Conservation (phyloP, 805 yeast genomes). For the Kregervanrija delftensis region DNA sequence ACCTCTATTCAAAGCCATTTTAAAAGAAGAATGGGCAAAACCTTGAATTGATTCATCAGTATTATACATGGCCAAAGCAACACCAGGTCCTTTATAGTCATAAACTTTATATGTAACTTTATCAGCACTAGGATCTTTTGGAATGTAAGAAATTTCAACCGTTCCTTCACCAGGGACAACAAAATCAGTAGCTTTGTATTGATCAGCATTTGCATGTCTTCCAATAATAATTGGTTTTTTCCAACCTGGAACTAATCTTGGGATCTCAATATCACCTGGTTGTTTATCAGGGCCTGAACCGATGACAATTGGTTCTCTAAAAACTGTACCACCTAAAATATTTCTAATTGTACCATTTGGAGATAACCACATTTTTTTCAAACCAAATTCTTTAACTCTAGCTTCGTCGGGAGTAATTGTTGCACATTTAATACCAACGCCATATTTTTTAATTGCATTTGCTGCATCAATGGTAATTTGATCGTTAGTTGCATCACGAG, state of each 20-base stretch:
- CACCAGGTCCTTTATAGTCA: constrained; percentile 62
- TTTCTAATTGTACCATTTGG: constrained; percentile 84
- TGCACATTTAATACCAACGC: constrained; percentile 81
- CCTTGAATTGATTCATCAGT: constrained; percentile 72
- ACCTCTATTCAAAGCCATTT: constrained; percentile 58
- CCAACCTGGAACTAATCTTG: constrained; percentile 75
- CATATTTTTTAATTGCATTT: constrained; percentile 63
- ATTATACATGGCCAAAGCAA: constrained; percentile 78
- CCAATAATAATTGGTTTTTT: constrained; percentile 78
- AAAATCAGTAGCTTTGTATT: constrained; percentile 73
- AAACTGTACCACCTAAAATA: constrained; percentile 76
- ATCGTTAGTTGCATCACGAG: constrained; percentile 67
- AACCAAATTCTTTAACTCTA: constrained; percentile 64
- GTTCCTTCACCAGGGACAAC: constrained; percentile 62
- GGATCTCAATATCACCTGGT: constrained; percentile 42
- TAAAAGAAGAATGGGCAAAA: constrained; percentile 76
- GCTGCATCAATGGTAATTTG: constrained; percentile 75
- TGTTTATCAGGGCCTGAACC: constrained; percentile 30
- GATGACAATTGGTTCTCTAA: constrained; percentile 78
- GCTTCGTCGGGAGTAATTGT: constrained; percentile 82
- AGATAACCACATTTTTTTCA: constrained; percentile 79
- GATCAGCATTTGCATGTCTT: constrained; percentile 83
- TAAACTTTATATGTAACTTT: constrained; percentile 45
- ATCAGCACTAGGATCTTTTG: constrained; percentile 45
- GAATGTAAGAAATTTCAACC: constrained; percentile 59